These are phyloP conservation scores for Annona squamosa DNA, from an alignment of 164 flowering plant genomes.

Conservation along the genomic window DNA sequence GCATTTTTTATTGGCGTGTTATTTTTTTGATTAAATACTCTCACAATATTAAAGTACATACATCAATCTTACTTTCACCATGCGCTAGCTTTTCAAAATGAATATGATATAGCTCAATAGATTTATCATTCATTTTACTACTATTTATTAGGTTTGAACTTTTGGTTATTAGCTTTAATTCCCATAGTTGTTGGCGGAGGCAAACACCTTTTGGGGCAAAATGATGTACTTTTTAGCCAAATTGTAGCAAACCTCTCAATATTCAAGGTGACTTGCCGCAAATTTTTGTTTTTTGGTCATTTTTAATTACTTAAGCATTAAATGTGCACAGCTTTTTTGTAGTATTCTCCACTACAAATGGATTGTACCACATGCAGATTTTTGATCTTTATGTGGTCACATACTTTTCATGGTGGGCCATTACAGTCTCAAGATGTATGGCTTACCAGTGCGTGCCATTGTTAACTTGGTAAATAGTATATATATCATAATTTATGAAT, in stretches of 20 bases:
- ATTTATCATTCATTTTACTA: slow-evolving; percentile 3
- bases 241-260: slow-evolving; percentile 46
- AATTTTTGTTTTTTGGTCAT: slow-evolving; percentile 1
- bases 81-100: neutral
- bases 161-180: slow-evolving; percentile 11
- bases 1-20: too few relatives aligned
- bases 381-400: too few relatives aligned
- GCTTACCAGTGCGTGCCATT: neutral
- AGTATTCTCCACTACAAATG: too few relatives aligned
- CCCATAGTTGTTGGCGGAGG: slow-evolving; percentile 41
- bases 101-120: neutral
- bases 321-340: neutral
- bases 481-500: neutral
- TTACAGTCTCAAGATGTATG: neutral
- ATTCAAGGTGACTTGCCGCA: slow-evolving; percentile 35
- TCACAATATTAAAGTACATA: neutral
- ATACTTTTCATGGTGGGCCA: too few relatives aligned
- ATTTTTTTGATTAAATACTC: too few relatives aligned
- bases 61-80: too few relatives aligned
- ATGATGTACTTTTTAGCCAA: slow-evolving; percentile 52
- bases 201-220: slow-evolving; percentile 68
- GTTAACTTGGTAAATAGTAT: neutral
- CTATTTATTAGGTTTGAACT: slow-evolving; percentile 4
- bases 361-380: too few relatives aligned
- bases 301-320: neutral